A percentile compares a stretch with the other conserved stretches of the same genome.
phyloP scores from a whole-genome alignment of 495 filamentous ascomycete genomes.

The Aspergillus olivimuriae region DNA sequence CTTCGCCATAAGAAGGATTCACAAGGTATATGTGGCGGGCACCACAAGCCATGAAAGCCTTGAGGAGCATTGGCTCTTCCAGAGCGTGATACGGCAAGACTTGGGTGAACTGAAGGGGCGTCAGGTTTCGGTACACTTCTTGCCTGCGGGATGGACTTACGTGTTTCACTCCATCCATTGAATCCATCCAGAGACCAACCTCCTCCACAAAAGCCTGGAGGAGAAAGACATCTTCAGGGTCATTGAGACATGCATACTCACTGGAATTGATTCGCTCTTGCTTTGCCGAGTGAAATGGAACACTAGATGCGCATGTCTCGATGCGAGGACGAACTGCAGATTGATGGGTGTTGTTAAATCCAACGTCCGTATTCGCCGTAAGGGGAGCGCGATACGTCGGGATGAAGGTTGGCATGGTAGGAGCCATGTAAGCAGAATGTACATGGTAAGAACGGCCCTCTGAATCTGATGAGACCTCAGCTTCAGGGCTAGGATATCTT shows the following conservation, averaged over 20 bases:
- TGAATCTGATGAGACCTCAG: constrained; percentile 25
- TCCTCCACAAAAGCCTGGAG: constrained; percentile 92
- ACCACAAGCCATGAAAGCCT: constrained; percentile 86
- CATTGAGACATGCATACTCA: constrained; percentile 53
- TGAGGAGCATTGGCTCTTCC: constrained; percentile 81
- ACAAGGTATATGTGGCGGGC: constrained; percentile 71
- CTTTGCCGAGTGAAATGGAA: constrained; percentile 25
- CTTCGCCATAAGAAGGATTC: constrained; percentile 63
- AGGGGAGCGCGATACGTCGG: too few species aligned
- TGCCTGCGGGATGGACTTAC: constrained; percentile 32
- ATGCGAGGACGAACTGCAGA: neutral
- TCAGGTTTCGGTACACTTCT: neutral
- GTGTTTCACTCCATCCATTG: constrained; percentile 79
- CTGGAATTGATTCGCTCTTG: constrained; percentile 11
- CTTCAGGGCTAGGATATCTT: constrained; percentile 58
- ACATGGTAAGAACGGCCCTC: constrained; percentile 12
- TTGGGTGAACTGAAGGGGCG: constrained; percentile 58
- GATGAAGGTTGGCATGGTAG: too few species aligned
- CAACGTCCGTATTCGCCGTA: too few species aligned
- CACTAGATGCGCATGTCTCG: constrained; percentile 7
- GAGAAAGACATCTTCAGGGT: constrained; percentile 70
- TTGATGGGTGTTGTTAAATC: neutral
- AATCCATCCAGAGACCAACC: constrained; percentile 92
- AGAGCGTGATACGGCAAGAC: constrained; percentile 76
- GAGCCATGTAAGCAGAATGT: constrained; percentile 20